These are phyloP conservation scores for Nectriaceae sp. DNA, from an alignment of 2,329 filamentous ascomycete species.

Conservation along the genomic window DNA sequence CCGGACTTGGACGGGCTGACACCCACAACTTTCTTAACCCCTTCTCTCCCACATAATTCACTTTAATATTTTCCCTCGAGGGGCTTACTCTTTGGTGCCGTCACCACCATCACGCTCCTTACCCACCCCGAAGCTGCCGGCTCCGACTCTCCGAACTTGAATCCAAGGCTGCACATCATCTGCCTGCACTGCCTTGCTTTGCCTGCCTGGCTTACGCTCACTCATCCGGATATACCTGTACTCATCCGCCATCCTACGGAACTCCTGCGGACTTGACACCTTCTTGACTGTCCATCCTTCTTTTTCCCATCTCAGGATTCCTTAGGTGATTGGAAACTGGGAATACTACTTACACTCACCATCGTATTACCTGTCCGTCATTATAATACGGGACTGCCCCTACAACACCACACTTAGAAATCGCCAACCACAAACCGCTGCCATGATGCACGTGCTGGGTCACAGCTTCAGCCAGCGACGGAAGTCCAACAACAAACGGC, in stretches of 20 bases:
- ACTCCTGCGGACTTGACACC: no score
- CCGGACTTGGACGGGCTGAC: neutral
- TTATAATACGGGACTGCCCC: no score
- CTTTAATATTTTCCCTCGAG: neutral
- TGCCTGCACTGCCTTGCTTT: neutral
- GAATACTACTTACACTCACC: neutral
- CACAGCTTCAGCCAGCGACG: constrained; percentile 39
- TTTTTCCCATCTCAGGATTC: no score
- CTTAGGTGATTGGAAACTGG: no score
- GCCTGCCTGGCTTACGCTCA: neutral
- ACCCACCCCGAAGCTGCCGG: neutral
- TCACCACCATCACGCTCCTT: neutral
- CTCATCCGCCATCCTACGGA: neutral
- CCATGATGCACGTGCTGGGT: constrained; percentile 39
- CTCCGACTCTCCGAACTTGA: neutral
- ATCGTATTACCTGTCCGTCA: no score
- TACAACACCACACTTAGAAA: no score
- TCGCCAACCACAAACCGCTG: no score
- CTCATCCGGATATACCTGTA: neutral
- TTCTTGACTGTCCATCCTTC: no score
- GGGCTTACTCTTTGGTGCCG: no score
- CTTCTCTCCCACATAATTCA: neutral
- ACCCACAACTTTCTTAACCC: neutral
- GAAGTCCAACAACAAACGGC: constrained; percentile 34
- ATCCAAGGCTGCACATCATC: no score